phyloP scores from a whole-genome alignment of 2,329 filamentous ascomycete genomes.

The Tympanopsis confertula region DNA sequence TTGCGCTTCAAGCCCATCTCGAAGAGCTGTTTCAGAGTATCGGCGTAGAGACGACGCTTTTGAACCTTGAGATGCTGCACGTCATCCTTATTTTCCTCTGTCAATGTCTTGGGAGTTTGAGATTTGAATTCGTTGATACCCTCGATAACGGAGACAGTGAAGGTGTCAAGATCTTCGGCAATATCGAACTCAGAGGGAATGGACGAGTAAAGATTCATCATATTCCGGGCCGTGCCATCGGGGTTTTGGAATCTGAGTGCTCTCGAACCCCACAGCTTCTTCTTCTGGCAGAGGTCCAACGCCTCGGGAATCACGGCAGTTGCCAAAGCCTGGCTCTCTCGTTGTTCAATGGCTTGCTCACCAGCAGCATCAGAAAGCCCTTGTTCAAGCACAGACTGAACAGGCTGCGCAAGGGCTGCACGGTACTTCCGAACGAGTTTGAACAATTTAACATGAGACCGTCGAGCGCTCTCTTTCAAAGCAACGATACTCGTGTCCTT shows the following conservation, averaged over 20 bases:
- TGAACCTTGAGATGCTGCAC: slow-evolving; percentile 83
- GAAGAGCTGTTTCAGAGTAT: slow-evolving; percentile 70
- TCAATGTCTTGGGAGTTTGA: slow-evolving; percentile 70
- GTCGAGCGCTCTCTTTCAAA: slow-evolving; percentile 75
- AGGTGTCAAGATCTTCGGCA: slow-evolving; percentile 48
- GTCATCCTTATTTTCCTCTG: slow-evolving; percentile 71
- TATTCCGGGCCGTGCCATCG: slow-evolving; percentile 58
- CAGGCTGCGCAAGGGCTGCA: slow-evolving; percentile 62
- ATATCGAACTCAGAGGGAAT: slow-evolving; percentile 41
- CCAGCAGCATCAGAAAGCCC: slow-evolving; percentile 24
- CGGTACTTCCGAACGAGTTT: slow-evolving; percentile 86
- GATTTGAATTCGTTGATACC: slow-evolving; percentile 67
- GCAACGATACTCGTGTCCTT: slow-evolving; percentile 93
- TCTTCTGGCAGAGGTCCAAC: slow-evolving; percentile 1
- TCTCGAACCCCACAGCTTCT: slow-evolving; percentile 27
- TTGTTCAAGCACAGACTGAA: slow-evolving; percentile 49
- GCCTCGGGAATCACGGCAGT: slow-evolving; percentile 9
- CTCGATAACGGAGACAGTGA: slow-evolving; percentile 56
- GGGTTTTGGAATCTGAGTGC: slow-evolving; percentile 62
- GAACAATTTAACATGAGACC: slow-evolving; percentile 85
- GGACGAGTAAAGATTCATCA: slow-evolving; percentile 50
- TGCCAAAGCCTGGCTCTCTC: slow-evolving; percentile 2
- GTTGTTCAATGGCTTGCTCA: slow-evolving; percentile 1
- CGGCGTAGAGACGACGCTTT: slow-evolving; percentile 82
- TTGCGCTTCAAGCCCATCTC: slow-evolving; percentile 86